These are phyloP conservation scores for Microbotryum scabiosae DNA, from an alignment of 1,284 basidiomycete species.

Conservation along the genomic window DNA sequence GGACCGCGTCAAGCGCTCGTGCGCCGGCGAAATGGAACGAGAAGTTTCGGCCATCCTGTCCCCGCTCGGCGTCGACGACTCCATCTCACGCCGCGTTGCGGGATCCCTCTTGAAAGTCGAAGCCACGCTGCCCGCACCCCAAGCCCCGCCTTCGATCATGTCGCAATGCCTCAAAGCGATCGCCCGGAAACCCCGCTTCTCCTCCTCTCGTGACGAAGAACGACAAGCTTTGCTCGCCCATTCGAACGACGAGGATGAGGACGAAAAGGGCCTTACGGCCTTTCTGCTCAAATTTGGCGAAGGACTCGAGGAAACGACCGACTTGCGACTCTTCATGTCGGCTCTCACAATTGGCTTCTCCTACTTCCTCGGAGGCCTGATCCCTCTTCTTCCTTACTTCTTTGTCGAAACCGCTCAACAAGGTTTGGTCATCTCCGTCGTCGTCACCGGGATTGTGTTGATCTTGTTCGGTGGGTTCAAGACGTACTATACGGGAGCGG, in stretches of 20 bases:
- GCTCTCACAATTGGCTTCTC: constrained; percentile 80
- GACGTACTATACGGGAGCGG: constrained; percentile 75
- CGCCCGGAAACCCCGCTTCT: constrained; percentile 29
- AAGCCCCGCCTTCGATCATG: constrained; percentile 22
- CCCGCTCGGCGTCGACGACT: constrained; percentile 77
- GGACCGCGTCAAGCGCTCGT: constrained; percentile 75
- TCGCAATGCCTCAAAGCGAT: constrained; percentile 27
- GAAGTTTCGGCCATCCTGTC: constrained; percentile 83
- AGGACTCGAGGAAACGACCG: constrained; percentile 77
- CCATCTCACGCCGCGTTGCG: constrained; percentile 69
- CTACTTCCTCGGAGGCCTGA: constrained; percentile 29
- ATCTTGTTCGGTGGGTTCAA: constrained; percentile 81
- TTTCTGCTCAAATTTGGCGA: constrained; percentile 90
- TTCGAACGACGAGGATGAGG: constrained; percentile 43
- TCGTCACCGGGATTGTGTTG: constrained; percentile 51
- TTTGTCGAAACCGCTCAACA: constrained; percentile 52
- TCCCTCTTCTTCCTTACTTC: constrained; percentile 81
- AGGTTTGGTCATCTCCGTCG: constrained; percentile 53
- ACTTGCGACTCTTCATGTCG: constrained; percentile 61
- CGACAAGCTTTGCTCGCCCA: constrained; percentile 13
- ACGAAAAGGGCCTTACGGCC: constrained; percentile 70
- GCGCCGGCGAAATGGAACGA: constrained; percentile 88
- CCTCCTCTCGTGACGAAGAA: constrained; percentile 11
- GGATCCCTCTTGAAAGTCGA: constrained; percentile 50
- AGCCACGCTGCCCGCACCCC: constrained; percentile 22